phyloP scores from a whole-genome alignment of 208 protist species.

The Leishmania major region DNA sequence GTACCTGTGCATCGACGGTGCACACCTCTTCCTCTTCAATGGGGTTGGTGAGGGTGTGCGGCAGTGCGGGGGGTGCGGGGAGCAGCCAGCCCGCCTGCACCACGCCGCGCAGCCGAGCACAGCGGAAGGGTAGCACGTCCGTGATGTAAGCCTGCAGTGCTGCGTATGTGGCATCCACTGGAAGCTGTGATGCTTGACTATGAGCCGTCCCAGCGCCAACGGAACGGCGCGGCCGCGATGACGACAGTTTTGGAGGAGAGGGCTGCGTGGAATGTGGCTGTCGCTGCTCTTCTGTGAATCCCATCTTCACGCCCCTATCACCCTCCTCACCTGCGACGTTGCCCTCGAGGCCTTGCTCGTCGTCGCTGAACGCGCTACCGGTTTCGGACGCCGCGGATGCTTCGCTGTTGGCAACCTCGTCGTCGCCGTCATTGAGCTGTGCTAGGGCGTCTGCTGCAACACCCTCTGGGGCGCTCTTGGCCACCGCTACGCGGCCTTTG shows the following conservation, averaged over 20 bases:
- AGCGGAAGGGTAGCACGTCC: constrained; percentile 33
- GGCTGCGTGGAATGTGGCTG: background rate
- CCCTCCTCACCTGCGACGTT: constrained; percentile 1
- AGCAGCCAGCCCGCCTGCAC: constrained; percentile 66
- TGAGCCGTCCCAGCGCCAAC: background rate
- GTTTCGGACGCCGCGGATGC: background rate
- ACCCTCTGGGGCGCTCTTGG: background rate
- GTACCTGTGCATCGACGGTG: background rate
- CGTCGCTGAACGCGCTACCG: background rate
- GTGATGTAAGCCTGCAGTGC: constrained; percentile 23
- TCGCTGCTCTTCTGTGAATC: background rate
- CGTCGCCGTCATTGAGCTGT: constrained; percentile 1
- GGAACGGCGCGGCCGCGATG: background rate
- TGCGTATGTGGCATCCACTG: constrained; percentile 22
- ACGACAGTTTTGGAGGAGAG: background rate
- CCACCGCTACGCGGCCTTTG: background rate
- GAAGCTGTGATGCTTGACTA: background rate
- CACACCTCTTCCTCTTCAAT: constrained; percentile 17
- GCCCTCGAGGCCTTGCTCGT: background rate
- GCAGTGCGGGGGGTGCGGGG: constrained; percentile 34
- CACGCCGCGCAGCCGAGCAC: constrained; percentile 42
- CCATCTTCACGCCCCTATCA: background rate
- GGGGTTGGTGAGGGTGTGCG: constrained; percentile 17
- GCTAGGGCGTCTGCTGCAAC: background rate
- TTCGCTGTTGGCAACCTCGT: constrained; percentile 1